A percentile compares a stretch with the other conserved stretches of the same genome.
Evolutionary conservation across 257 asterid species (phyloP).

Genomic region (Hygrophila difformis): DNA sequence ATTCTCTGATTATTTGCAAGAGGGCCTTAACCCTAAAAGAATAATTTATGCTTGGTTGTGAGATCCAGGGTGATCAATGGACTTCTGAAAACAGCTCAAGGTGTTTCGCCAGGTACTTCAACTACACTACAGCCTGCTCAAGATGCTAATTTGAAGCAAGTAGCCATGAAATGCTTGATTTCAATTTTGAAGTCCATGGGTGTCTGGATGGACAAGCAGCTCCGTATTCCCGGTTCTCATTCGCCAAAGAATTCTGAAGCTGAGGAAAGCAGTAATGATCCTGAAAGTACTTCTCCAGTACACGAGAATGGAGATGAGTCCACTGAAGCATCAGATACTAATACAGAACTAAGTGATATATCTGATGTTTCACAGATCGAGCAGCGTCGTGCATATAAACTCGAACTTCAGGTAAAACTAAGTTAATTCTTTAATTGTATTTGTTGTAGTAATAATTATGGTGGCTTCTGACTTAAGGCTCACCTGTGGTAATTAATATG

Average conservation of each 20-base stretch:
- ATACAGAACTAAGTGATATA: constrained; percentile 77
- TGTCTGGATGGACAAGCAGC: constrained; percentile 95
- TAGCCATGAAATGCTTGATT: constrained; percentile 91
- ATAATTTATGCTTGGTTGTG: constrained; percentile 13
- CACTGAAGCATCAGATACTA: constrained; percentile 69
- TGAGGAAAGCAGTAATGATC: constrained; percentile 50
- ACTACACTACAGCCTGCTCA: constrained; percentile 84
- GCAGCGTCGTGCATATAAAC: constrained; percentile 99
- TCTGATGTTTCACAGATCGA: constrained; percentile 82
- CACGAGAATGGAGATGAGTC: constrained; percentile 76
- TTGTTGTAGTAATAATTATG: too few relatives aligned
- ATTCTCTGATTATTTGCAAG: too few relatives aligned
- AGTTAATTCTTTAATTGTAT: constrained; percentile 13
- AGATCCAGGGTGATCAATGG: constrained; percentile 86
- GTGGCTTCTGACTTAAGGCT: constrained; percentile 1
- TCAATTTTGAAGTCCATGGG: constrained; percentile 89
- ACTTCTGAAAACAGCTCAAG: constrained; percentile 98
- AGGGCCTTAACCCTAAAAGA: constrained; percentile 10
- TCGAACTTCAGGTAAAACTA: constrained; percentile 86
- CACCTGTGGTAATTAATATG: constrained; percentile 17
- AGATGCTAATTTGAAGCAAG: constrained; percentile 77
- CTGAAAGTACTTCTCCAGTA: constrained; percentile 42
- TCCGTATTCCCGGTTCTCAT: constrained; percentile 78
- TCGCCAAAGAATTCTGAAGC: constrained; percentile 55
- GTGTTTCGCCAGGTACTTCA: constrained; percentile 79